Percentiles rank a stretch among this genome's conserved stretches.
Conservation (phyloP, 2,329 filamentous ascomycete species). For the Fusarium algeriense region DNA sequence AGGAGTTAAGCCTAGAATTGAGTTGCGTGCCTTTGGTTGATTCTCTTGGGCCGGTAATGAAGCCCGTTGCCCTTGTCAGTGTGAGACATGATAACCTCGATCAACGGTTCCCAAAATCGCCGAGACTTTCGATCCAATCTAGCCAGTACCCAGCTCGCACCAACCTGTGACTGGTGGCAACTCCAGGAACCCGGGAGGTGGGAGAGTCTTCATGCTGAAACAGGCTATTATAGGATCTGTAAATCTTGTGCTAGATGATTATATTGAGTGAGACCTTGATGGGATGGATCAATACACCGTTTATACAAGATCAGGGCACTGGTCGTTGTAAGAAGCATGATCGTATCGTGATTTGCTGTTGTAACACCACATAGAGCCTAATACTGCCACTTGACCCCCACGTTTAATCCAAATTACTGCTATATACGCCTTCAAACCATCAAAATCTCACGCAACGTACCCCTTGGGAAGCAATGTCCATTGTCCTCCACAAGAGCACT, state of each 20-base stretch:
- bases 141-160: background rate
- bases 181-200: background rate
- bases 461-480: slow-evolving; percentile 61
- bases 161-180: background rate
- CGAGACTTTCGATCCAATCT: slow-evolving; percentile 7
- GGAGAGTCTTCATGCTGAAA: background rate
- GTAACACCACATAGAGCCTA: background rate
- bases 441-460: slow-evolving; percentile 34
- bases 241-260: background rate
- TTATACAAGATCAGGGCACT: too few relatives aligned
- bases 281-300: background rate
- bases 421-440: slow-evolving; percentile 5
- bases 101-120: background rate
- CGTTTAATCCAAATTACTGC: background rate
- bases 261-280: too few relatives aligned
- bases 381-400: background rate
- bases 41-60: background rate
- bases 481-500: slow-evolving; percentile 66
- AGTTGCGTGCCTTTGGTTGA: background rate
- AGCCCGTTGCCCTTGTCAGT: background rate
- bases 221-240: background rate
- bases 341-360: background rate
- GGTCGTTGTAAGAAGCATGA: background rate
- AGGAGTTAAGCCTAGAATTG: background rate
- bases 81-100: slow-evolving; percentile 6